Evolutionary conservation across 2,329 filamentous ascomycete genomes (phyloP).

Genomic region (Tolypocladium ophioglossoides): DNA sequence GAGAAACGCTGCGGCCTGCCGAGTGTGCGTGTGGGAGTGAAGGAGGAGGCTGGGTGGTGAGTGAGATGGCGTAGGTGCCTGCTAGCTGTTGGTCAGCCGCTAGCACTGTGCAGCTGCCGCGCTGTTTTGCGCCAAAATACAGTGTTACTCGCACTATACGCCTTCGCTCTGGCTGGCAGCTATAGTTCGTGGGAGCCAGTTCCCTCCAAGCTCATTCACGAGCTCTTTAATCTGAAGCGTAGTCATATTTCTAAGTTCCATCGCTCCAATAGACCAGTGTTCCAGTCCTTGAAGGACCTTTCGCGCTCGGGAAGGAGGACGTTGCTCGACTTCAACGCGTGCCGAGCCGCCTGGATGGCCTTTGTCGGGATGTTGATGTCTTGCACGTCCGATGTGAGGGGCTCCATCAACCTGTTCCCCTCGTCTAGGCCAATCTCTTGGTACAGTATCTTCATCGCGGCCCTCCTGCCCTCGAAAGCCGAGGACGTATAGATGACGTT

Average conservation of each 20-base stretch:
- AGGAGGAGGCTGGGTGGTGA: neutral
- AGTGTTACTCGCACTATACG: neutral
- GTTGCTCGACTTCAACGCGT: conserved; percentile 36
- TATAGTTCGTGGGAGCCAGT: neutral
- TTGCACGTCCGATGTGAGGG: conserved; percentile 44
- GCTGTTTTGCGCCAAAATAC: neutral
- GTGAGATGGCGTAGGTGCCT: neutral
- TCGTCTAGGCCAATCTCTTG: conserved; percentile 29
- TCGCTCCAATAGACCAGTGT: conserved; percentile 48
- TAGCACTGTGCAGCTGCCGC: neutral
- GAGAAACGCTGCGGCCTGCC: neutral
- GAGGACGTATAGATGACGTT: conserved; percentile 42
- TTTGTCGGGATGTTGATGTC: conserved; percentile 44
- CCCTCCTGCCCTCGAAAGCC: conserved; percentile 12
- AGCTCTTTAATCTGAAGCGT: neutral
- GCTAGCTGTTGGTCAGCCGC: neutral
- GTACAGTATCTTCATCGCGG: conserved; percentile 45
- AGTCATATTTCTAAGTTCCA: conserved; percentile 13
- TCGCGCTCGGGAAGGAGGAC: conserved; percentile 42
- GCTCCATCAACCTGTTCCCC: conserved; percentile 38
- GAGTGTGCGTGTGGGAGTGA: neutral
- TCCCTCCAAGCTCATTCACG: neutral
- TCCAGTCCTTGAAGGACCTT: conserved; percentile 54
- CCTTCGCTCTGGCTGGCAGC: neutral
- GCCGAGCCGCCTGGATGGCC: conserved; percentile 34